Evolutionary conservation across 1,284 basidiomycete species (phyloP).

Genomic region (Lentinula novae-zelandiae): DNA sequence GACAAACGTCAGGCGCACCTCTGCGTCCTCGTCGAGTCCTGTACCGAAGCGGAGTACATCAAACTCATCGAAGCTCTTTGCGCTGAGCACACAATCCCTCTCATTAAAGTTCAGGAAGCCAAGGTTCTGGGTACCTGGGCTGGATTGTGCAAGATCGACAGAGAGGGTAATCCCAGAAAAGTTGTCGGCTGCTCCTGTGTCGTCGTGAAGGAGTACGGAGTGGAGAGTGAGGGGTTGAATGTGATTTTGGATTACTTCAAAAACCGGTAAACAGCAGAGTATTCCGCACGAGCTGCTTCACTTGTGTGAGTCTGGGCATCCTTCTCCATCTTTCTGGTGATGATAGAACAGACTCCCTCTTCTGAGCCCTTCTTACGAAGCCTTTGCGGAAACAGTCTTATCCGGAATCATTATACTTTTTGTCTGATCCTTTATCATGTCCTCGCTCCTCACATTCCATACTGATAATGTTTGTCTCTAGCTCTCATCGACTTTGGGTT

Average conservation of each 20-base stretch:
- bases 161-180: slow-evolving; percentile 98
- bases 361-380: slow-evolving; percentile 50
- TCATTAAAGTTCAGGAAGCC: slow-evolving; percentile 98
- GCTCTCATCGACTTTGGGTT: background rate
- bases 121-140: slow-evolving; percentile 99
- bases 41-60: slow-evolving; percentile 99
- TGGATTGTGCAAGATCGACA: slow-evolving; percentile 98
- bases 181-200: slow-evolving; percentile 96
- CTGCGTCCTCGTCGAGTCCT: slow-evolving; percentile 98
- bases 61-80: slow-evolving; percentile 99
- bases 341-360: slow-evolving; percentile 88
- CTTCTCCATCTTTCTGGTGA: slow-evolving; percentile 32
- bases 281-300: no score
- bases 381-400: slow-evolving; percentile 71
- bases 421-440: slow-evolving; percentile 48
- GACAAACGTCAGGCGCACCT: slow-evolving; percentile 99
- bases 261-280: slow-evolving; percentile 62
- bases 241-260: slow-evolving; percentile 98
- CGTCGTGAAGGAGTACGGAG: slow-evolving; percentile 97
- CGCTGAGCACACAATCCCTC: slow-evolving; percentile 98
- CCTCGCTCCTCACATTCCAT: background rate
- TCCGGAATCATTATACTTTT: slow-evolving; percentile 78
- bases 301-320: no score
- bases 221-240: slow-evolving; percentile 93
- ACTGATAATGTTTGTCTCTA: background rate